Evolutionary conservation across 148 eudicot species (phyloP).

Genomic region (Polygonum maritimum): DNA sequence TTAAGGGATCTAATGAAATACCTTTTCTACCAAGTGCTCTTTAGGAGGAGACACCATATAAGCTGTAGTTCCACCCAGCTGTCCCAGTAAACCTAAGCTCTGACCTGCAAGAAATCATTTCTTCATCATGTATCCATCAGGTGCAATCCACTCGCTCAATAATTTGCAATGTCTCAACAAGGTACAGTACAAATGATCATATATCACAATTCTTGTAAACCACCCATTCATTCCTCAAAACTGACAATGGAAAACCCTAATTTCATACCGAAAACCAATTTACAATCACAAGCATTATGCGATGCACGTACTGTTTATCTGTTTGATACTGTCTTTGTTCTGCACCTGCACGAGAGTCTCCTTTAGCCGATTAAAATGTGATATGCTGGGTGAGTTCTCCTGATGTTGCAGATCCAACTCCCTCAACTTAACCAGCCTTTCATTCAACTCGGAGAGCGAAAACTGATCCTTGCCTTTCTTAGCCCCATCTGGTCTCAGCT

Average conservation of each 20-base stretch:
- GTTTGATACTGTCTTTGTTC: background rate
- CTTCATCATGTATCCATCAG: background rate
- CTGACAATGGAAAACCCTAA: background rate
- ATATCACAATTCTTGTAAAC: background rate
- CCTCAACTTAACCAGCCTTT: conserved; percentile 48
- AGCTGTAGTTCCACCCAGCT: conserved; percentile 28
- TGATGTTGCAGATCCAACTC: conserved; percentile 29
- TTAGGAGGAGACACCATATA: conserved; percentile 45
- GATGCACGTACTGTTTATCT: background rate
- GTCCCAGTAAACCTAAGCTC: conserved; percentile 22
- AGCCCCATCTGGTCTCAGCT: conserved; percentile 43
- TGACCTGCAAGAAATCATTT: conserved; percentile 28
- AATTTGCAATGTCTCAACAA: background rate
- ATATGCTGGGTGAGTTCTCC: background rate
- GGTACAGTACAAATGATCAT: background rate
- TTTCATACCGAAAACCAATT: background rate
- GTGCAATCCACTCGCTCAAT: background rate
- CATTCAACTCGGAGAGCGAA: conserved; percentile 49
- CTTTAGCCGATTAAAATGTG: conserved; percentile 19
- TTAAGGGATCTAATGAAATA: conserved; percentile 10
- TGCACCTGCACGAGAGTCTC: conserved; percentile 1
- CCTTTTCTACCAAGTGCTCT: conserved; percentile 77
- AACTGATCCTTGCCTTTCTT: conserved; percentile 28
- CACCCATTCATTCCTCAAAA: background rate
- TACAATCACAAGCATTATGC: background rate